These are phyloP conservation scores for Peronospora destructor DNA, from an alignment of 352 stramenopile genomes.

Conservation along the genomic window DNA sequence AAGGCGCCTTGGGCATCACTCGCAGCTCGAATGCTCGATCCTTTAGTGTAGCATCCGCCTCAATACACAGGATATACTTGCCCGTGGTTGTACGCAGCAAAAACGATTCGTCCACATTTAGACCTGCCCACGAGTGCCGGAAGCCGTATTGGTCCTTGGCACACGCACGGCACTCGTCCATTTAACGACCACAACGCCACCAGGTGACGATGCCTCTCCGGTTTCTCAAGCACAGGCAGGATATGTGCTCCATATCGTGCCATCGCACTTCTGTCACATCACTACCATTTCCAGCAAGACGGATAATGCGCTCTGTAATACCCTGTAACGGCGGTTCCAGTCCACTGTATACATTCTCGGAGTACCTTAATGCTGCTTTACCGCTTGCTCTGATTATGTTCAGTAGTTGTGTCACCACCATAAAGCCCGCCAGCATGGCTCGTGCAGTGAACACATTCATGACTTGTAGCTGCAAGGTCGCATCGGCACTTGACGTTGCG, in stretches of 20 bases:
- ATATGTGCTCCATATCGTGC: conserved; percentile 55
- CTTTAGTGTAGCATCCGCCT: conserved; percentile 48
- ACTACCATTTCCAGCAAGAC: conserved; percentile 44
- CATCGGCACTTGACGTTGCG: conserved; percentile 28
- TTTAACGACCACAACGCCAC: conserved; percentile 46
- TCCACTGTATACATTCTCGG: conserved; percentile 43
- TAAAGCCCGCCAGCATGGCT: conserved; percentile 52
- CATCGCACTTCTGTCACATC: conserved; percentile 66
- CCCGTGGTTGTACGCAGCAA: conserved; percentile 56
- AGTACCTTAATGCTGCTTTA: conserved; percentile 38
- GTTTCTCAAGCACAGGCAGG: conserved; percentile 52
- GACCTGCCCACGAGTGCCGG: conserved; percentile 46
- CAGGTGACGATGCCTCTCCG: conserved; percentile 38
- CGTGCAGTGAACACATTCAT: conserved; percentile 39
- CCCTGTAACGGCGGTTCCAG: conserved; percentile 43
- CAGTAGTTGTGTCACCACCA: conserved; percentile 56
- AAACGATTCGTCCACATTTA: conserved; percentile 44
- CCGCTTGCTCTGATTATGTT: conserved; percentile 53
- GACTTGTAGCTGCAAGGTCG: conserved; percentile 33
- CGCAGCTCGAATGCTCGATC: conserved; percentile 45
- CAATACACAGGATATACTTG: conserved; percentile 60
- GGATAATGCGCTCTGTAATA: conserved; percentile 54
- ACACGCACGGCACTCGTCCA: conserved; percentile 50
- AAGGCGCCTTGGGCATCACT: conserved; percentile 17
- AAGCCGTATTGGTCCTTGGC: conserved; percentile 48